These are phyloP conservation scores for Penicillium crustosum DNA, from an alignment of 2,329 filamentous ascomycete species.

Conservation along the genomic window DNA sequence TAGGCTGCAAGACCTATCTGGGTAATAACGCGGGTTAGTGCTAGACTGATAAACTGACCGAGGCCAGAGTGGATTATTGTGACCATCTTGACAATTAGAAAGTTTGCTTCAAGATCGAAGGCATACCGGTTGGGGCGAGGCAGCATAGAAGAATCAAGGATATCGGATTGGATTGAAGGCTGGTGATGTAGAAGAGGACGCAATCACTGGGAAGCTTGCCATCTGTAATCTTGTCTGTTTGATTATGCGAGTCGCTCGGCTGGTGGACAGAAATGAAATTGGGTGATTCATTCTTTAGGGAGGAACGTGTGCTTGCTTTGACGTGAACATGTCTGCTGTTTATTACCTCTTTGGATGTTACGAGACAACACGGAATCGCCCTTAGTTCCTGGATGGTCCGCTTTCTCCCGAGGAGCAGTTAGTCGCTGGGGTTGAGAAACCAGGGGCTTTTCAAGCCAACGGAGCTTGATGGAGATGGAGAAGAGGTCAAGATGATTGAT, in stretches of 20 bases:
- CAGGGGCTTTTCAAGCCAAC: neutral
- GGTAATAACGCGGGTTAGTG: no score
- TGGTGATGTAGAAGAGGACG: neutral
- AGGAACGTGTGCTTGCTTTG: neutral
- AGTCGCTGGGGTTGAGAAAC: neutral
- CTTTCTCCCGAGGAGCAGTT: neutral
- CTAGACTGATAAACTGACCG: no score
- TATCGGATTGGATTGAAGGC: neutral
- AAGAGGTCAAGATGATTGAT: no score
- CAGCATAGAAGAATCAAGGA: no score
- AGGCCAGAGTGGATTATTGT: no score
- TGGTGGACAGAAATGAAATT: neutral
- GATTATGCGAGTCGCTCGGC: neutral
- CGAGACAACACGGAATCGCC: neutral
- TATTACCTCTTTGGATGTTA: neutral
- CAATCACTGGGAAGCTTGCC: neutral
- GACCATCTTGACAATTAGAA: no score
- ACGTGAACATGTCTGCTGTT: neutral
- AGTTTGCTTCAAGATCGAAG: no score
- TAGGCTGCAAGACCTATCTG: no score
- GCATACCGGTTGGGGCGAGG: no score
- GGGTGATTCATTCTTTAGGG: neutral
- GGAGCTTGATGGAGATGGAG: neutral
- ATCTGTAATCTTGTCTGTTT: neutral
- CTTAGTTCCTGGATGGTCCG: neutral